phyloP scores from a whole-genome alignment of 2,329 filamentous ascomycete species.

The Pseudovirgaria hyperparasitica region DNA sequence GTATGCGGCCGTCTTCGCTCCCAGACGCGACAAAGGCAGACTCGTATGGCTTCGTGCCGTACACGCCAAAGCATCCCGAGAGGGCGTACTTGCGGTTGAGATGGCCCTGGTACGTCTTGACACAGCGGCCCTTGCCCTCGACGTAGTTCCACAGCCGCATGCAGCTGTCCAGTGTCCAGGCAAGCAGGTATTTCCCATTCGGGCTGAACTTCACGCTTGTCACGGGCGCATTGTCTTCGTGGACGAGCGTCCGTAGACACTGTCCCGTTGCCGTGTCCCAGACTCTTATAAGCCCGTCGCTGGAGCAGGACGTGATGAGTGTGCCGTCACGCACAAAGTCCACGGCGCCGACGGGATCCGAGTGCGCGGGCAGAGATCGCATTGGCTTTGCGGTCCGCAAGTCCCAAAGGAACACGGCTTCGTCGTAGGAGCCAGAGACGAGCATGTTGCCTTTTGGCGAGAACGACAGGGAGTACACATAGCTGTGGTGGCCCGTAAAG shows the following conservation, averaged over 20 bases:
- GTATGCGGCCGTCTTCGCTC: constrained; percentile 73
- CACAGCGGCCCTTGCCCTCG: constrained; percentile 71
- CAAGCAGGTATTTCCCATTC: constrained; percentile 85
- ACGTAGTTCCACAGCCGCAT: constrained; percentile 94
- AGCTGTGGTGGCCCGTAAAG: constrained; percentile 85
- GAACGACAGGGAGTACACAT: constrained; percentile 87
- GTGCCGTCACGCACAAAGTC: constrained; percentile 91
- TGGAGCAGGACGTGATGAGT: constrained; percentile 79
- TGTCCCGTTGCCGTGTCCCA: constrained; percentile 96
- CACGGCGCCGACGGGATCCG: constrained; percentile 85
- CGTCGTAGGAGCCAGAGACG: constrained; percentile 89
- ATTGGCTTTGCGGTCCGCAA: constrained; percentile 77
- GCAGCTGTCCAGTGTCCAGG: constrained; percentile 81
- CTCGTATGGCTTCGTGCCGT: constrained; percentile 28
- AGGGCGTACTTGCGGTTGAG: constrained; percentile 73
- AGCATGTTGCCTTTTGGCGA: constrained; percentile 98
- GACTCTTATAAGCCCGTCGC: constrained; percentile 64
- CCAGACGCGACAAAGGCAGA: constrained; percentile 64
- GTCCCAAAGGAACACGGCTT: constrained; percentile 96
- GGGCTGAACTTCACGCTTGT: constrained; percentile 84
- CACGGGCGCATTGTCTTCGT: constrained; percentile 89
- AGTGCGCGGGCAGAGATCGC: constrained; percentile 85
- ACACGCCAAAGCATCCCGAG: constrained; percentile 69
- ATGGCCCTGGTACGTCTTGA: constrained; percentile 97
- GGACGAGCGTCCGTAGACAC: constrained; percentile 84